Conservation (phyloP, 1,284 basidiomycete species). For the Neolentinus lepideus region DNA sequence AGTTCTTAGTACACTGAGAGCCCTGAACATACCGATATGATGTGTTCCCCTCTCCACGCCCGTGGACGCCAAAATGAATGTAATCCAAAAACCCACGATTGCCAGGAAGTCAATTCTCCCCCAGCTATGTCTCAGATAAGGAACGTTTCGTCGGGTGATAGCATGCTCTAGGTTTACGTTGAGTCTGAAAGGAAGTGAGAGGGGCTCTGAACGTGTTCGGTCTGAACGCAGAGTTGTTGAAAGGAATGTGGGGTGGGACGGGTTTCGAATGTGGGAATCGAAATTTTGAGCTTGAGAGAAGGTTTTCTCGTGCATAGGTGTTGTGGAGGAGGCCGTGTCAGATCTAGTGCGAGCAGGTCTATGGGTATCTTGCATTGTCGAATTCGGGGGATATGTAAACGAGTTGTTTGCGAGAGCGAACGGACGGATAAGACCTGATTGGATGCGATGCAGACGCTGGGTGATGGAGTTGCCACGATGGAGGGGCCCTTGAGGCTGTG, state of each 20-base stretch:
- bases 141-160: slow-evolving; percentile 57
- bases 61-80: slow-evolving; percentile 61
- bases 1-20: slow-evolving; percentile 82
- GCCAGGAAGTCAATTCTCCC: slow-evolving; percentile 88
- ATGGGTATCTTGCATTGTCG: slow-evolving; percentile 3
- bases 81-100: slow-evolving; percentile 77
- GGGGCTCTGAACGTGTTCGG: slow-evolving; percentile 25
- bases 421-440: slow-evolving; percentile 31
- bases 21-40: slow-evolving; percentile 87
- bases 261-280: slow-evolving; percentile 22
- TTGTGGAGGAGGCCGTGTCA: slow-evolving; percentile 23
- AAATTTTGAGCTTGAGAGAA: slow-evolving; percentile 12
- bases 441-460: slow-evolving; percentile 27
- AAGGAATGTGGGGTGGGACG: slow-evolving; percentile 36
- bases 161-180: slow-evolving; percentile 47
- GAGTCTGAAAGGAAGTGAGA: slow-evolving; percentile 62
- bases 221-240: slow-evolving; percentile 44
- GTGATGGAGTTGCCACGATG: slow-evolving; percentile 16
- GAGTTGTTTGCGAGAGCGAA: slow-evolving; percentile 31
- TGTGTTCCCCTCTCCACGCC: slow-evolving; percentile 59
- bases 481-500: slow-evolving; percentile 17
- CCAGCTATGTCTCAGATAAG: slow-evolving; percentile 93
- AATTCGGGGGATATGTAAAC: slow-evolving; percentile 6
- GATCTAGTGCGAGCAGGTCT: slow-evolving; percentile 16
- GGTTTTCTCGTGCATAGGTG: slow-evolving; percentile 25